phyloP scores from a whole-genome alignment of 1,139 yeast genomes.

The Saccharomyces hybrid region DNA sequence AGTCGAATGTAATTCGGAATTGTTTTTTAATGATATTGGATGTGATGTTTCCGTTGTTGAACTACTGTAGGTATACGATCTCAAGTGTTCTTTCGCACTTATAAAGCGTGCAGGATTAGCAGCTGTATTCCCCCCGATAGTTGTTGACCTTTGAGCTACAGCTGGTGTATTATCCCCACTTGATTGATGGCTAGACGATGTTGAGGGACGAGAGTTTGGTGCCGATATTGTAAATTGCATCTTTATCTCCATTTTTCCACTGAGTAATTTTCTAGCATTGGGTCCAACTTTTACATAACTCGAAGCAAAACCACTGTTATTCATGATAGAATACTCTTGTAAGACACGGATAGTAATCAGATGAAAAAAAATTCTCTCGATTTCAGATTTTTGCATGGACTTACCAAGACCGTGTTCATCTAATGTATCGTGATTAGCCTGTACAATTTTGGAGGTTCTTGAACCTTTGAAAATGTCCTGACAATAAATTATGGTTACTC shows the following conservation, averaged over 20 bases:
- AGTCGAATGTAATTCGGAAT: constrained; percentile 22
- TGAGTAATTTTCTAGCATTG: constrained; percentile 41
- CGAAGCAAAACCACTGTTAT: constrained; percentile 70
- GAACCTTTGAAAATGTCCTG: constrained; percentile 82
- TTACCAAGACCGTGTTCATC: constrained; percentile 67
- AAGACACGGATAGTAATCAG: constrained; percentile 62
- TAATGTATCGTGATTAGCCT: constrained; percentile 53
- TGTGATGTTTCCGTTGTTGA: constrained; percentile 4
- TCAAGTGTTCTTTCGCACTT: constrained; percentile 27
- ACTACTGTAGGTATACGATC: constrained; percentile 20
- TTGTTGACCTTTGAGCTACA: not conserved
- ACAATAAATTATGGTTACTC: constrained; percentile 71
- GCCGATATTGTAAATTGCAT: constrained; percentile 37
- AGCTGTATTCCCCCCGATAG: not conserved
- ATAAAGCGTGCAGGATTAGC: constrained; percentile 18
- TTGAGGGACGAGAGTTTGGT: constrained; percentile 14
- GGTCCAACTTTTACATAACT: constrained; percentile 62
- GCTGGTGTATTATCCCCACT: constrained; percentile 2
- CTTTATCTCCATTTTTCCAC: constrained; percentile 39
- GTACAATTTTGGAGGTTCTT: constrained; percentile 50
- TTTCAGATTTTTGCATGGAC: constrained; percentile 51
- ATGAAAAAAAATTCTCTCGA: constrained; percentile 77
- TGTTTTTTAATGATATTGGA: constrained; percentile 20
- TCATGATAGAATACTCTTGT: constrained; percentile 64
- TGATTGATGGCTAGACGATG: constrained; percentile 12